Evolutionary conservation across 495 filamentous ascomycete genomes (phyloP).

Genomic region (Podospora australis): DNA sequence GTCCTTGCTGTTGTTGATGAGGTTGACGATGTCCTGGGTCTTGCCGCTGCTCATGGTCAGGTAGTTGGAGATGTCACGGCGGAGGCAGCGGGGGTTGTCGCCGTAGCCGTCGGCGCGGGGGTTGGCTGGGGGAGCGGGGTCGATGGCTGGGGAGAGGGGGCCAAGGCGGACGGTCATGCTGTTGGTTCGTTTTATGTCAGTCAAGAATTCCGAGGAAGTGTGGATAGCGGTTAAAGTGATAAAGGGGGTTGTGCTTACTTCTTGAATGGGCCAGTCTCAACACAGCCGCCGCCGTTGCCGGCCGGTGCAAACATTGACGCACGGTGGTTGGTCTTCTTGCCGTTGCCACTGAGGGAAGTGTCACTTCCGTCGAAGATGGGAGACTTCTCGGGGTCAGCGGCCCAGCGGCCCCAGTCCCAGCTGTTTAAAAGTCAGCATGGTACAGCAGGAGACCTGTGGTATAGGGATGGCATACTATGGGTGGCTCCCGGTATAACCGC

Average conservation of each 20-base stretch:
- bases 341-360: constrained; percentile 58
- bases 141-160: constrained; percentile 33
- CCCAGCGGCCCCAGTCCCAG: constrained; percentile 59
- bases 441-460: background rate
- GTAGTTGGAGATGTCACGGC: constrained; percentile 54
- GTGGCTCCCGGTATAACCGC: constrained; percentile 54
- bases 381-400: constrained; percentile 47
- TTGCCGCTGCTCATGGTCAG: constrained; percentile 41
- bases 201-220: too few species aligned
- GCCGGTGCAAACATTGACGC: constrained; percentile 29
- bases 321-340: constrained; percentile 33
- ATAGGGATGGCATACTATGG: constrained; percentile 16
- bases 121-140: constrained; percentile 32
- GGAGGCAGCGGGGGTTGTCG: constrained; percentile 58
- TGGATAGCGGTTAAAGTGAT: background rate
- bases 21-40: constrained; percentile 39
- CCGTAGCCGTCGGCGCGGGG: constrained; percentile 33
- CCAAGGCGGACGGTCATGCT: constrained; percentile 48
- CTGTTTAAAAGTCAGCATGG: background rate
- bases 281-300: constrained; percentile 65
- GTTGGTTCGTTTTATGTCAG: too few species aligned
- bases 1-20: constrained; percentile 39
- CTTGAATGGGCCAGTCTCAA: constrained; percentile 53
- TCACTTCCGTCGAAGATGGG: constrained; percentile 58
- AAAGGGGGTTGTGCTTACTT: constrained; percentile 17